Percentiles rank a stretch among this genome's conserved stretches.
Evolutionary conservation across 495 filamentous ascomycete genomes (phyloP).

Genomic region (Daldinia bambusicola): DNA sequence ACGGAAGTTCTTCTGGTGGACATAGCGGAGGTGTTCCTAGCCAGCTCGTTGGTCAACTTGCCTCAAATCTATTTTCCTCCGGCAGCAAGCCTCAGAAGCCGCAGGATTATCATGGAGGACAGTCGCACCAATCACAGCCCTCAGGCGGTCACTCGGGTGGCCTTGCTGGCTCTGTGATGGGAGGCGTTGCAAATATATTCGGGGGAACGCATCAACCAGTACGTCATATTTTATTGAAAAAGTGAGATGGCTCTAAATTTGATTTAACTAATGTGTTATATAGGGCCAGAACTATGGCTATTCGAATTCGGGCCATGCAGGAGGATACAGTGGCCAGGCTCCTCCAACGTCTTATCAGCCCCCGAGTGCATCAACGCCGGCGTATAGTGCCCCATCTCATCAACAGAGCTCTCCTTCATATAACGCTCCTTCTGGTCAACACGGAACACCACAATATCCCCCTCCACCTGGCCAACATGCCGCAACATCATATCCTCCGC

Average conservation of each 20-base stretch:
- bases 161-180: conserved; percentile 56
- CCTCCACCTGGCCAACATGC: conserved; percentile 45
- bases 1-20: conserved; percentile 46
- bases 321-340: conserved; percentile 60
- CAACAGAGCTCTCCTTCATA: conserved; percentile 47
- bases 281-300: conserved; percentile 62
- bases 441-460: conserved; percentile 40
- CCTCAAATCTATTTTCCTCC: conserved; percentile 57
- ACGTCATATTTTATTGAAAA: conserved; percentile 22
- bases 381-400: conserved; percentile 47
- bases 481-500: conserved; percentile 41
- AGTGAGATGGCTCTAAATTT: not conserved
- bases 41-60: conserved; percentile 59
- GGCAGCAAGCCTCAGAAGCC: conserved; percentile 52
- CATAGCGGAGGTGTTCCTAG: conserved; percentile 53
- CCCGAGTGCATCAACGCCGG: conserved; percentile 41
- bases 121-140: conserved; percentile 41
- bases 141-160: conserved; percentile 47
- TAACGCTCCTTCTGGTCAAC: conserved; percentile 29
- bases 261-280: conserved; percentile 37
- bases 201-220: conserved; percentile 51
- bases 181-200: conserved; percentile 57
- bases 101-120: conserved; percentile 52
- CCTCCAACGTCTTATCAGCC: conserved; percentile 62
- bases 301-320: conserved; percentile 56